Base-by-base conservation (phyloP, 179 eudicot genomes). In the Sideroxylon spinosum region DNA sequence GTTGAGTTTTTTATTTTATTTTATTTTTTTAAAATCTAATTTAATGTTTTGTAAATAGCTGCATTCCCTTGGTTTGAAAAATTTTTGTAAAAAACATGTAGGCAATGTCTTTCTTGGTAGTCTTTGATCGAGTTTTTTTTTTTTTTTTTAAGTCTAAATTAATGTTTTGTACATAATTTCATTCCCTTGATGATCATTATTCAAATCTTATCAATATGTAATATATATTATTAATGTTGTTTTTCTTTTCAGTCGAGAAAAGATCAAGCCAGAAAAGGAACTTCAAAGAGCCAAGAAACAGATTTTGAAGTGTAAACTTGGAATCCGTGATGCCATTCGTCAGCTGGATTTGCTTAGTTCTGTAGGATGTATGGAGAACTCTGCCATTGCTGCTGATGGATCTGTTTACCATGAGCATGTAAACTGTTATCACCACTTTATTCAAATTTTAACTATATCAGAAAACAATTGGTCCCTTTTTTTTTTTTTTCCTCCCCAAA, bases 371-470 rank as follows among this genome's bases (percentile, higher is more conserved):
- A 95, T 93, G 78, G 94, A 90, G 25, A 90, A 83, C 29, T 84
- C 95, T 74, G 82, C 85, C 22, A 81, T 95, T 79, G 90, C 91
- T 80, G 87, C 97, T 37, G 98, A 95, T 90, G 98, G 97, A 77
- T 93, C 99, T 74, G 90, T 95, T 71, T 90, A 93, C 84, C 98
- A 95, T 84, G 98, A 95, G 79, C 90, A 95, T 87, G 99, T 95
- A 88, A 84, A 87, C 78, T 74, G 74, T 69, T 62, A 56, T 52
- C 23, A 6, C 46, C 26, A 59, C 49, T 13, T 9, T 17, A 57
- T 69, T 29, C 59, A 44, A n/a, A 25, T 76, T 13, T 22, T 9
- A 19, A 32, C 28, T 59, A 37, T 7, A n/a, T 56, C 59, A 52
- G 49, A 46, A 50, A 20, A 9, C 13, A 7, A 12, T 73, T 28